Evolutionary conservation across 306 rosid species (phyloP).

Genomic region (Quercus mongolica): DNA sequence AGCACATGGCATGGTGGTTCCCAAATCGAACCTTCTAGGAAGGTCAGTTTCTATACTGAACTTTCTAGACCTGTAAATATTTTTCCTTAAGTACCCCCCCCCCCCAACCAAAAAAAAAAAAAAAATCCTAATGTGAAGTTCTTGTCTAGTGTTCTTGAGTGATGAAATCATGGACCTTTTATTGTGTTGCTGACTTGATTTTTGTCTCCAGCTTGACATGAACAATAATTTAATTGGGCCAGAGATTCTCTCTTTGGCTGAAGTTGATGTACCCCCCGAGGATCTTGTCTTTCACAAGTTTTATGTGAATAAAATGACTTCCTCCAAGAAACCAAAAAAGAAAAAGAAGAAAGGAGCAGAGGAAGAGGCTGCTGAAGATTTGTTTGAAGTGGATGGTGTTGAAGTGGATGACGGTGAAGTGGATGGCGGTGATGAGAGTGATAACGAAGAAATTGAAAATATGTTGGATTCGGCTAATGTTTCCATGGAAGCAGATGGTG

Average conservation of each 20-base stretch:
- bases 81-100: background rate
- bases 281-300: slow-evolving; percentile 96
- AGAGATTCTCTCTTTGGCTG: slow-evolving; percentile 76
- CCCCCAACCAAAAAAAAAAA: too few species aligned
- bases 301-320: slow-evolving; percentile 68
- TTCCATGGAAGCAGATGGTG: slow-evolving; percentile 51
- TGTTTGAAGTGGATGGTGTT: slow-evolving; percentile 50
- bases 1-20: slow-evolving; percentile 96
- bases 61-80: background rate
- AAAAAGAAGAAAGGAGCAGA: slow-evolving; percentile 65
- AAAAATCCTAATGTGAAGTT: background rate
- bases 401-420: background rate
- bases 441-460: slow-evolving; percentile 80
- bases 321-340: slow-evolving; percentile 67
- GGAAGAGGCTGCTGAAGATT: slow-evolving; percentile 66
- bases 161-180: background rate
- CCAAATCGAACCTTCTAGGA: slow-evolving; percentile 87
- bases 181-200: slow-evolving; percentile 21
- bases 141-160: background rate
- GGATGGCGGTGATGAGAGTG: slow-evolving; percentile 76
- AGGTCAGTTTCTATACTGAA: slow-evolving; percentile 43
- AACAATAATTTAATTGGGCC: slow-evolving; percentile 67
- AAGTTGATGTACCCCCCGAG: slow-evolving; percentile 87
- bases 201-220: slow-evolving; percentile 59
- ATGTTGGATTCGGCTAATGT: slow-evolving; percentile 63